These are phyloP conservation scores for Penicillium robsamsonii DNA, from an alignment of 495 filamentous ascomycete species.

Conservation along the genomic window DNA sequence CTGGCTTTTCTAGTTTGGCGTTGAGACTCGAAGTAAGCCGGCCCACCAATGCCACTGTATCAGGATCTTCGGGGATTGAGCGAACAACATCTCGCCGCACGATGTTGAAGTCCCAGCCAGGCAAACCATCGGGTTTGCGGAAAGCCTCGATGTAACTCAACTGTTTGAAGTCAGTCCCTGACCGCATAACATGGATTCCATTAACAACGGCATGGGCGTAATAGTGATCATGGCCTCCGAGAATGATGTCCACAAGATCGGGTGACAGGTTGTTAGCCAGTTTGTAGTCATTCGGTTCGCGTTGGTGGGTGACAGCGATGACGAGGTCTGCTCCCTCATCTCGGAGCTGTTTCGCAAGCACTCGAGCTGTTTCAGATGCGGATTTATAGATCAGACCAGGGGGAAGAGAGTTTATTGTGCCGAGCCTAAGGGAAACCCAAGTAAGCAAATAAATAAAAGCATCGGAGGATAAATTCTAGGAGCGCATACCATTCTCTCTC, in stretches of 20 bases:
- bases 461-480: background rate
- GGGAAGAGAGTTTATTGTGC: conserved; percentile 81
- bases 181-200: conserved; percentile 74
- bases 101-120: conserved; percentile 76
- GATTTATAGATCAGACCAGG: conserved; percentile 77
- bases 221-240: conserved; percentile 89
- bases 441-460: background rate
- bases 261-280: conserved; percentile 64
- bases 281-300: conserved; percentile 83
- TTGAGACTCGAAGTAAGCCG: conserved; percentile 68
- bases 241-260: conserved; percentile 75
- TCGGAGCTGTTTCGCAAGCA: conserved; percentile 66
- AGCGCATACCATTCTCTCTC: conserved; percentile 62
- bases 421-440: conserved; percentile 54
- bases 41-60: conserved; percentile 57
- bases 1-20: conserved; percentile 73
- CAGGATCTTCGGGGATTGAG: conserved; percentile 59
- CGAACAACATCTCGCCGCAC: conserved; percentile 66
- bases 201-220: conserved; percentile 76
- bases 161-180: conserved; percentile 87
- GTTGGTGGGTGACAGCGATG: conserved; percentile 77
- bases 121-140: conserved; percentile 39
- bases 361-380: conserved; percentile 65
- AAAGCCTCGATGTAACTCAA: conserved; percentile 80
- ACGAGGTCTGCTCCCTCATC: conserved; percentile 78